Conservation (phyloP, 2,329 filamentous ascomycete genomes). For the Monilinia fructigena region DNA sequence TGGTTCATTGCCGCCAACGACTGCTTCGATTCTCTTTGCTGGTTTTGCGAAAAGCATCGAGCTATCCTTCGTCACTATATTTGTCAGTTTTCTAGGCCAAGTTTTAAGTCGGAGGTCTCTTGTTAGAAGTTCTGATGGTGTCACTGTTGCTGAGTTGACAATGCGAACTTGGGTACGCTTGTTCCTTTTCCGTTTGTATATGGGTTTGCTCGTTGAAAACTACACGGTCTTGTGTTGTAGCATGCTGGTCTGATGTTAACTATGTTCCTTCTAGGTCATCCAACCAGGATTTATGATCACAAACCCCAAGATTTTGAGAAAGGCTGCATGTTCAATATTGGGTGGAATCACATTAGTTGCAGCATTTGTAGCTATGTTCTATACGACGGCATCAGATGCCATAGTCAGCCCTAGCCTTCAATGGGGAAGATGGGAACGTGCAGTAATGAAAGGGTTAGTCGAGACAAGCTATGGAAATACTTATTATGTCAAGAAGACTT, state of each 20-base stretch:
- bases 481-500: constrained; percentile 53
- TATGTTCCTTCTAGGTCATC: constrained; percentile 61
- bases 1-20: constrained; percentile 55
- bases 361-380: constrained; percentile 66
- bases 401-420: constrained; percentile 72
- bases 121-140: constrained; percentile 57
- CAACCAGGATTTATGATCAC: constrained; percentile 72
- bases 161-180: constrained; percentile 65
- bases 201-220: not conserved
- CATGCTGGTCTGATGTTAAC: constrained; percentile 56
- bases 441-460: constrained; percentile 55
- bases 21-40: constrained; percentile 66
- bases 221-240: not conserved
- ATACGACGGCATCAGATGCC: constrained; percentile 73
- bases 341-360: constrained; percentile 64
- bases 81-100: constrained; percentile 73
- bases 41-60: constrained; percentile 75
- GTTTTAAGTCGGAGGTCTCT: constrained; percentile 69
- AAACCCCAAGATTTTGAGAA: constrained; percentile 63
- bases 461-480: constrained; percentile 63
- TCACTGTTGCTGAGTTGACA: constrained; percentile 73
- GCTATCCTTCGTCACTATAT: constrained; percentile 73
- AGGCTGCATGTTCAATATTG: constrained; percentile 62
- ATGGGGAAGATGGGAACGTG: constrained; percentile 52
- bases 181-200: not conserved